Base-by-base conservation (phyloP, 2,329 filamentous ascomycete genomes). In the Cladosporium cucumerinum region DNA sequence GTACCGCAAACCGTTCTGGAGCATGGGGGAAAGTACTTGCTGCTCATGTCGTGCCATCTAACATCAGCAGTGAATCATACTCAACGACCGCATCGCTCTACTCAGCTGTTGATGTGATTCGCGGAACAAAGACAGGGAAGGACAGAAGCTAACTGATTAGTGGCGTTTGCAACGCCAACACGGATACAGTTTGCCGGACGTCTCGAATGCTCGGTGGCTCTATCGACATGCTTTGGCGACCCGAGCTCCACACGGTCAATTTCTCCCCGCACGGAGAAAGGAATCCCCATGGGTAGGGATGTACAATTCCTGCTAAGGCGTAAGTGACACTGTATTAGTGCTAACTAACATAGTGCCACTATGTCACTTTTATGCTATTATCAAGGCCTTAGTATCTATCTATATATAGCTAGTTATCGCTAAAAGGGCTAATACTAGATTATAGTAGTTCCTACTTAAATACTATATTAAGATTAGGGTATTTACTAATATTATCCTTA, bases 231-330 rank as follows among this genome's bases (percentile, higher is more conserved):
- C 51, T 55, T 21, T 55, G 48, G 48, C 48, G 54, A 57, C 8
- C 28, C 54, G 54, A 57, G 32, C 26, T 30, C 28, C 28, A 30
- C 28, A 30, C 28, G 28, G 7, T 57, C 54, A 32, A 57, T 32
- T 34, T 57, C 49, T 34, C 43, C 57, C 28, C 39, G 43, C 39
- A 60, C 57, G 39, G 39, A 49, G 28, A 49, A 60, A 49, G 23
- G 51, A 49, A 51, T 60, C 43, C 57, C 57, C 39, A 60, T 60
- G n/a, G n/a, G n/a, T n/a, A n/a, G n/a, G n/a, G n/a, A n/a, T n/a
- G n/a, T n/a, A n/a, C n/a, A n/a, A n/a, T n/a, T n/a, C n/a, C n/a
- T n/a, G n/a, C n/a, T n/a, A n/a, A n/a, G n/a, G n/a, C n/a, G n/a
- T n/a, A n/a, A n/a, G n/a, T n/a, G n/a, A n/a, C n/a, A n/a, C n/a